Conservation (phyloP, 208 protist genomes). For the Leishmania arabica region DNA sequence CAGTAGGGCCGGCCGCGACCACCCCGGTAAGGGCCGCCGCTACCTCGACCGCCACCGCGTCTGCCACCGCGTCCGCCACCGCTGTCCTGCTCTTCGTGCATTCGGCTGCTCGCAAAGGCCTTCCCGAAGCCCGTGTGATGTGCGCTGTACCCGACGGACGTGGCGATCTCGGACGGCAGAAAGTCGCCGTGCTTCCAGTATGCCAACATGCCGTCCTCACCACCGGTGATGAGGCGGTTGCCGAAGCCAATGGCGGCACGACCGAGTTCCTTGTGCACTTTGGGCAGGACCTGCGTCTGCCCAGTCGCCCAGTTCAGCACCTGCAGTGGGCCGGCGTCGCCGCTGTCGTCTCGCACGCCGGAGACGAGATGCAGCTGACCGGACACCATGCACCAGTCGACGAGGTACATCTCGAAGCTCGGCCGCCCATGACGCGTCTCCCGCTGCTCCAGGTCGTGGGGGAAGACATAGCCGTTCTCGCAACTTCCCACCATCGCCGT, state of each 20-base stretch:
- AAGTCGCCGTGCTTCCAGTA: conserved; percentile 56
- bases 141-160: conserved; percentile 26
- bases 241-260: conserved; percentile 72
- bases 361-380: conserved; percentile 55
- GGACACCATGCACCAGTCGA: conserved; percentile 69
- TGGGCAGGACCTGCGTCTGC: conserved; percentile 28
- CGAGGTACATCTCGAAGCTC: conserved; percentile 68
- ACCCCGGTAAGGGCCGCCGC: conserved; percentile 20
- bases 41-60: conserved; percentile 23
- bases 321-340: conserved; percentile 61
- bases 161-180: conserved; percentile 27
- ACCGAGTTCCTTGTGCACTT: conserved; percentile 62
- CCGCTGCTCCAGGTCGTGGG: conserved; percentile 54
- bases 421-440: conserved; percentile 52
- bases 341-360: conserved; percentile 74
- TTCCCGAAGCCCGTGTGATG: conserved; percentile 30
- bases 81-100: not conserved
- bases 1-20: conserved; percentile 34
- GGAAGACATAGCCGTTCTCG: conserved; percentile 84
- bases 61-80: conserved; percentile 17
- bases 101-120: conserved; percentile 15
- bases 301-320: conserved; percentile 49
- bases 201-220: conserved; percentile 79
- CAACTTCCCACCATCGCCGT: conserved; percentile 74
- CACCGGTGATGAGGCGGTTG: conserved; percentile 76